A percentile compares a stretch with the other conserved stretches of the same genome.
Evolutionary conservation across 1,284 basidiomycete genomes (phyloP).

Genomic region (Cerioporus squamosus): DNA sequence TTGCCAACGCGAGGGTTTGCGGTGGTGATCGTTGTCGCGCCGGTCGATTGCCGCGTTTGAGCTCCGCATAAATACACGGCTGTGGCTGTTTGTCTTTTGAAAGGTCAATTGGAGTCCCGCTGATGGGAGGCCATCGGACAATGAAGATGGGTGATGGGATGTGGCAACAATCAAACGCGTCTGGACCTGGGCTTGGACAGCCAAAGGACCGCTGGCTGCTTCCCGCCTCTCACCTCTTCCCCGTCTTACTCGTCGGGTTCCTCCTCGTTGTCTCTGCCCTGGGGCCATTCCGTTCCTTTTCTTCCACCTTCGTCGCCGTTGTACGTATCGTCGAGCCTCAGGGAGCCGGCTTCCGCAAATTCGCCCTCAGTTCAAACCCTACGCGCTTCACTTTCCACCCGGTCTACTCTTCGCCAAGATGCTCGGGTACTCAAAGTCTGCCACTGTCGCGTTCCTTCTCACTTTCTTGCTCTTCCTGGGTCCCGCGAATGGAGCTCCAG

Average conservation of each 20-base stretch:
- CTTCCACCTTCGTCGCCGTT: slow-evolving; percentile 37
- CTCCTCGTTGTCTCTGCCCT: slow-evolving; percentile 45
- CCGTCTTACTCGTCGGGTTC: slow-evolving; percentile 28
- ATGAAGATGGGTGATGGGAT: slow-evolving; percentile 5
- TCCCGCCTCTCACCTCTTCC: slow-evolving; percentile 25
- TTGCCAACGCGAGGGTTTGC: slow-evolving; percentile 20
- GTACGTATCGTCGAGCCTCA: slow-evolving; percentile 40
- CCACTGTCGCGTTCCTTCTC: slow-evolving; percentile 38
- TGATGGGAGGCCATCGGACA: background rate
- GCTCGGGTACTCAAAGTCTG: slow-evolving; percentile 36
- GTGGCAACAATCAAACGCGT: slow-evolving; percentile 17
- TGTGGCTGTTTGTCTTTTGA: background rate
- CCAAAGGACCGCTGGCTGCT: slow-evolving; percentile 2
- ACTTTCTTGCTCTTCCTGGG: slow-evolving; percentile 38
- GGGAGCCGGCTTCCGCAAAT: slow-evolving; percentile 57
- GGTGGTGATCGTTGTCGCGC: slow-evolving; percentile 20
- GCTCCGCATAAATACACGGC: slow-evolving; percentile 1
- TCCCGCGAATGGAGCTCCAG: slow-evolving; percentile 28
- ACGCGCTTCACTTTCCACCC: slow-evolving; percentile 11
- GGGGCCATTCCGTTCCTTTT: slow-evolving; percentile 61
- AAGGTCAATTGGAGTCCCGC: background rate
- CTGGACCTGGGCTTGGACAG: slow-evolving; percentile 6
- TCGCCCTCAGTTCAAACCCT: slow-evolving; percentile 16
- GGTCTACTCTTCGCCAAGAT: slow-evolving; percentile 34
- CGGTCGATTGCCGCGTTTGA: background rate